Conservation (phyloP, 441 rosid species). For the Gossypium davidsonii region DNA sequence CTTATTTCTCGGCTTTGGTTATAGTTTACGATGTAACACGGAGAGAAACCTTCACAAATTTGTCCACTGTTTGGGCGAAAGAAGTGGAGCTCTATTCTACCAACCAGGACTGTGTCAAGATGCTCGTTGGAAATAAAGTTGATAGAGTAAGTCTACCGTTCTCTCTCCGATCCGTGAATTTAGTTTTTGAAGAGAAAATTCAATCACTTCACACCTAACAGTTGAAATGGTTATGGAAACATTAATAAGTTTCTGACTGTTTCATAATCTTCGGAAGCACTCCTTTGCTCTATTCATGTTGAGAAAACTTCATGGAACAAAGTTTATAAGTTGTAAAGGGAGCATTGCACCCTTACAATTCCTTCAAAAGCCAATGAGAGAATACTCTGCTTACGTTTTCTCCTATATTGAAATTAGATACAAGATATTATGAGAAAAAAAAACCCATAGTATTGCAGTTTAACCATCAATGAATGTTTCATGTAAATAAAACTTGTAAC, state of each 20-base stretch:
- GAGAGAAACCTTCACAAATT: constrained; percentile 60
- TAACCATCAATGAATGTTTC: no score
- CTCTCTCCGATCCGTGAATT: neutral
- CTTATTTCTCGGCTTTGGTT: constrained; percentile 14
- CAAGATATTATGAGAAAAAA: no score
- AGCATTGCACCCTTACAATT: neutral
- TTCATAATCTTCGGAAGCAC: neutral
- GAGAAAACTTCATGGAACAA: neutral
- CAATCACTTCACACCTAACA: no score
- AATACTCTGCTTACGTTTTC: no score
- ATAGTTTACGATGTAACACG: constrained; percentile 66
- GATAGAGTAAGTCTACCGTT: constrained; percentile 43
- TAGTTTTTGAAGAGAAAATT: no score
- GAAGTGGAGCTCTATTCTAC: constrained; percentile 66
- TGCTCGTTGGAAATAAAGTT: constrained; percentile 76
- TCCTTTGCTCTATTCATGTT: neutral
- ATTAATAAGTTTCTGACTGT: neutral
- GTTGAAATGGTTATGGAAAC: no score
- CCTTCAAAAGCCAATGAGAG: no score
- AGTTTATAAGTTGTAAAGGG: neutral
- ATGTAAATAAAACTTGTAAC: no score
- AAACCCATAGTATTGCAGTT: no score
- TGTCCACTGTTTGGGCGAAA: constrained; percentile 67
- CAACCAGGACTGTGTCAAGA: constrained; percentile 58
- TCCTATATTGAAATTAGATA: no score